These are phyloP conservation scores for Nicotiana rustica DNA, from an alignment of 305 asterid genomes.

Conservation along the genomic window DNA sequence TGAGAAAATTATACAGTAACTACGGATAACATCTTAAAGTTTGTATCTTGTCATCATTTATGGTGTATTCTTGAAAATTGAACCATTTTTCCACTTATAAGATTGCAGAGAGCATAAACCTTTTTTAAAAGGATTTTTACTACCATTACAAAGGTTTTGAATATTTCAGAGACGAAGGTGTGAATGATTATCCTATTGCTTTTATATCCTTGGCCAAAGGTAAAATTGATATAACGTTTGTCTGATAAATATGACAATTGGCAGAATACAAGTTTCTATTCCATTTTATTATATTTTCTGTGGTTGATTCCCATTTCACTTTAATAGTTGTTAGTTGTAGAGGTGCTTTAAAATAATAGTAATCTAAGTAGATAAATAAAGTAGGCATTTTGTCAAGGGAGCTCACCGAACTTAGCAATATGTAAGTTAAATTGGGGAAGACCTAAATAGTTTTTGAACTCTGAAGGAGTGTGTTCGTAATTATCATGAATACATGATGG, in stretches of 20 bases:
- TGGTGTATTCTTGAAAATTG: neutral
- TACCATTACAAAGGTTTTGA: neutral
- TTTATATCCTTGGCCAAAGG: neutral
- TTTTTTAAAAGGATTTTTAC: neutral
- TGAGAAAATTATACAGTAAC: conserved; percentile 8
- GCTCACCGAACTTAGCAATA: neutral
- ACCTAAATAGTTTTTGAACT: neutral
- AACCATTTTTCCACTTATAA: neutral
- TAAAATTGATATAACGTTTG: neutral
- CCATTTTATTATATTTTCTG: neutral
- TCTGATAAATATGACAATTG: neutral
- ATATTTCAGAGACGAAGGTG: neutral
- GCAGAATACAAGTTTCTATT: neutral
- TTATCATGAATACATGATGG: neutral
- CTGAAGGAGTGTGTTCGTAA: neutral
- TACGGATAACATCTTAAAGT: neutral
- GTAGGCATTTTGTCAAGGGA: neutral
- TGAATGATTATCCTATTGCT: neutral
- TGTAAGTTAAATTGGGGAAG: neutral
- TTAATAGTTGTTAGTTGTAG: neutral
- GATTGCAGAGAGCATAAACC: neutral
- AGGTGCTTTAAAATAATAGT: neutral
- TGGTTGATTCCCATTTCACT: neutral
- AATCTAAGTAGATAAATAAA: neutral
- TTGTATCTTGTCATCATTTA: neutral